A percentile compares a stretch with the other conserved stretches of the same genome.
These are phyloP conservation scores for Wickerhamomyces bisporus DNA, from an alignment of 805 yeast species.

Conservation along the genomic window DNA sequence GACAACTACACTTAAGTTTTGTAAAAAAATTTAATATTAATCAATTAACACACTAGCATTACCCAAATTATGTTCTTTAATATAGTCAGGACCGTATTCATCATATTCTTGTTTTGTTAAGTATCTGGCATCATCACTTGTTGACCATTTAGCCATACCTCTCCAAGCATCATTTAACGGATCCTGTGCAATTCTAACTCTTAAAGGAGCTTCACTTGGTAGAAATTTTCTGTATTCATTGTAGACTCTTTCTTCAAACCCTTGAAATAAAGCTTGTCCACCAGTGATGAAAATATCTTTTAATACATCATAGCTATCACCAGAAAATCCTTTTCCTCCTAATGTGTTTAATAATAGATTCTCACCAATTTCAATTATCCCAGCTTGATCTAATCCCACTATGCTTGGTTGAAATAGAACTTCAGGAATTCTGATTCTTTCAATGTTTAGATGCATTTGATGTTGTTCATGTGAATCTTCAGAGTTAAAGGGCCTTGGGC, in stretches of 20 bases:
- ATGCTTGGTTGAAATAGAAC: constrained; percentile 87
- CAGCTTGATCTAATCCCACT: constrained; percentile 95
- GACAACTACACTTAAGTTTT: too few species aligned
- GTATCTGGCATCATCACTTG: constrained; percentile 40
- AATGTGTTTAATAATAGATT: constrained; percentile 58
- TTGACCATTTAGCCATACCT: constrained; percentile 85
- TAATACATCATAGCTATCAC: constrained; percentile 47
- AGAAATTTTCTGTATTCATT: constrained; percentile 65
- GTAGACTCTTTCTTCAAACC: constrained; percentile 61
- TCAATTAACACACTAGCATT: constrained; percentile 33
- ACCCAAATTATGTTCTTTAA: constrained; percentile 81
- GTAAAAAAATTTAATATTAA: too few species aligned
- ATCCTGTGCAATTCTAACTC: constrained; percentile 58
- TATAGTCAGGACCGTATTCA: constrained; percentile 86
- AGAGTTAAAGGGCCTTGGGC: constrained; percentile 81
- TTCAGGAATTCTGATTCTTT: constrained; percentile 89
- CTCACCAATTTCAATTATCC: constrained; percentile 73
- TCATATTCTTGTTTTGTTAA: constrained; percentile 71
- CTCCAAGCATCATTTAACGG: constrained; percentile 85
- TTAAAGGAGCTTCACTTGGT: constrained; percentile 60
- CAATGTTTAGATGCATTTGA: constrained; percentile 87
- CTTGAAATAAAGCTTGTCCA: constrained; percentile 65
- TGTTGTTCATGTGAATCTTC: constrained; percentile 83
- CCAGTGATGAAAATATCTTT: constrained; percentile 82
- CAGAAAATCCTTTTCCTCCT: constrained; percentile 49